Conservation (phyloP, 2,329 filamentous ascomycete genomes). For the Amauroascus niger region DNA sequence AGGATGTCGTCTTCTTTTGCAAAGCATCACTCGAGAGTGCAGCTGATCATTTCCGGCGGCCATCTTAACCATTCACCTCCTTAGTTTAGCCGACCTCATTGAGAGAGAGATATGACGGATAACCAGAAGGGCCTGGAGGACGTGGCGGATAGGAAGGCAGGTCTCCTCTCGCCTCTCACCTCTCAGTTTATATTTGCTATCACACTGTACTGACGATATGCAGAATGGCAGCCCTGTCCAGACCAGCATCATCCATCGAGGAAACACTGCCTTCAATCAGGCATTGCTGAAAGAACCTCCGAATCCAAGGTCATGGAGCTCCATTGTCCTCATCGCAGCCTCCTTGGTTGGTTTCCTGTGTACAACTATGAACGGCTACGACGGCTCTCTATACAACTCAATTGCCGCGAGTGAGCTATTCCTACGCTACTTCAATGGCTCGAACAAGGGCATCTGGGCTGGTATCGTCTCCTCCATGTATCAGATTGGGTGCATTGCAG, state of each 20-base stretch:
- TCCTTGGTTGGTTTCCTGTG: conserved; percentile 33
- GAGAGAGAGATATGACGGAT: background rate
- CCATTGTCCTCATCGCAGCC: conserved; percentile 17
- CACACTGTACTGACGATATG: background rate
- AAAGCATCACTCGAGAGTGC: background rate
- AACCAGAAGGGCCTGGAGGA: background rate
- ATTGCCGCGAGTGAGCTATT: conserved; percentile 42
- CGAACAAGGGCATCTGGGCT: conserved; percentile 36
- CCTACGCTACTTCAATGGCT: conserved; percentile 35
- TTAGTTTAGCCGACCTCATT: background rate
- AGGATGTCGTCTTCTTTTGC: background rate
- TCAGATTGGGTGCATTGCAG: conserved; percentile 39
- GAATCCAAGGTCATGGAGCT: conserved; percentile 1
- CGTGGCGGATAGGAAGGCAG: background rate
- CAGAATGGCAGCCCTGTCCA: background rate
- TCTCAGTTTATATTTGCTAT: background rate
- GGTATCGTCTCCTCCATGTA: conserved; percentile 41
- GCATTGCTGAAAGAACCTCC: conserved; percentile 45
- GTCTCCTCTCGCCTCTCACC: background rate
- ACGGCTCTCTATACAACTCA: conserved; percentile 48
- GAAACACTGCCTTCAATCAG: conserved; percentile 21
- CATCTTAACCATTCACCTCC: background rate
- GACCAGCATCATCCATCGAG: background rate
- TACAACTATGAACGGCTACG: conserved; percentile 50
- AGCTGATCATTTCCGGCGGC: background rate